Evolutionary conservation across 768 basidiomycete species (phyloP).

Genomic region (Russula emetica): DNA sequence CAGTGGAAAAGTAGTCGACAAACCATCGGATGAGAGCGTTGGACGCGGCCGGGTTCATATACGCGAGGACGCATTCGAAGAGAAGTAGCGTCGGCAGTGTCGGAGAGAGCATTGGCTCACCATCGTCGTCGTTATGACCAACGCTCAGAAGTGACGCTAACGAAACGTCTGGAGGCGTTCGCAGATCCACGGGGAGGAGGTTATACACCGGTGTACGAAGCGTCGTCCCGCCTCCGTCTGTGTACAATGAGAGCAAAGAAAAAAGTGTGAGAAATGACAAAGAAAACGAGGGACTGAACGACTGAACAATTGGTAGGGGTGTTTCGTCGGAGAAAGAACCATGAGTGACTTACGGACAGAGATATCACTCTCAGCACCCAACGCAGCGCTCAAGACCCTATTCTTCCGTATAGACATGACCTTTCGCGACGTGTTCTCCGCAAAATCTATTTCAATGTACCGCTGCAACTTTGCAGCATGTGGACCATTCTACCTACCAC

Average conservation of each 20-base stretch:
- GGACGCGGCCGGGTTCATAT: conserved; percentile 64
- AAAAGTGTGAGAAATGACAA: conserved; percentile 1
- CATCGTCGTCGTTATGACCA: not conserved
- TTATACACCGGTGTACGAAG: conserved; percentile 57
- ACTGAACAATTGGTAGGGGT: too few relatives aligned
- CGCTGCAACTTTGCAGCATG: conserved; percentile 45
- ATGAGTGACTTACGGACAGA: conserved; percentile 37
- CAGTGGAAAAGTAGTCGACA: conserved; percentile 44
- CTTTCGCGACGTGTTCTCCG: conserved; percentile 80
- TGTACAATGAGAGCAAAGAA: conserved; percentile 17
- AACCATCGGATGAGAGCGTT: conserved; percentile 71
- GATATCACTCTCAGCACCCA: conserved; percentile 47
- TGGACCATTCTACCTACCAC: conserved; percentile 48
- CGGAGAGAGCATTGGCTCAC: conserved; percentile 47
- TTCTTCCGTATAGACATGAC: conserved; percentile 73
- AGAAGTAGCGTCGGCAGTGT: conserved; percentile 75
- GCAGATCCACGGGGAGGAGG: conserved; percentile 75
- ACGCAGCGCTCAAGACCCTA: conserved; percentile 46
- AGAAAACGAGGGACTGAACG: too few relatives aligned
- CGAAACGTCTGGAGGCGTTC: conserved; percentile 48
- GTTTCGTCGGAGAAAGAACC: too few relatives aligned
- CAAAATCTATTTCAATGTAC: conserved; percentile 91
- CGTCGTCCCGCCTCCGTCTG: conserved; percentile 60
- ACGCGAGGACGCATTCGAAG: conserved; percentile 91
- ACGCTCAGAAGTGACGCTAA: conserved; percentile 40